These are phyloP conservation scores for Lipomyces oligophaga DNA, from an alignment of 805 yeast species.

Conservation along the genomic window DNA sequence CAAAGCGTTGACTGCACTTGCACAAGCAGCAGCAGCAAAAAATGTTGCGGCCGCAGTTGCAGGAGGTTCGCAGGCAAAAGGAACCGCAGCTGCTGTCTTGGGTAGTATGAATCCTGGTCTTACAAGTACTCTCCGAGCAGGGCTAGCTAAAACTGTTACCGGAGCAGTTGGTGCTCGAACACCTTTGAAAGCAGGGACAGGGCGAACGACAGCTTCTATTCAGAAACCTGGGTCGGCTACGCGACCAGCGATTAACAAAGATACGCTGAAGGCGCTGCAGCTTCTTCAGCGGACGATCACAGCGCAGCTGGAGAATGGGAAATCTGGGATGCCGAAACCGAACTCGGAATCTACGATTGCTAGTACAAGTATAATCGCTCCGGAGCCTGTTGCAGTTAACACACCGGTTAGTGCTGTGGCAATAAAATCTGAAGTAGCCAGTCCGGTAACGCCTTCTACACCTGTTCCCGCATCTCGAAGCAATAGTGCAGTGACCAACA, in stretches of 20 bases:
- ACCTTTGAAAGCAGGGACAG: not conserved
- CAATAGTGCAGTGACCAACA: no score
- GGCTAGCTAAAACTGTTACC: not conserved
- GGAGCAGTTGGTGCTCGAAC: not conserved
- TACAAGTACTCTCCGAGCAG: constrained; percentile 2
- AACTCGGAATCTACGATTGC: constrained; percentile 5
- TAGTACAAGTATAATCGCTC: not conserved
- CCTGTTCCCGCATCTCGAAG: no score
- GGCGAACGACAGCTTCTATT: constrained; percentile 20
- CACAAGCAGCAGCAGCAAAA: constrained; percentile 23
- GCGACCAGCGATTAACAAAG: constrained; percentile 37
- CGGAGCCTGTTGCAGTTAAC: not conserved
- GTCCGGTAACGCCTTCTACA: no score
- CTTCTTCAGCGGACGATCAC: constrained; percentile 84
- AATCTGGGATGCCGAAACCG: no score
- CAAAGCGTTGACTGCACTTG: constrained; percentile 18
- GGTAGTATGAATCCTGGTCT: not conserved
- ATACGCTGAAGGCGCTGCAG: constrained; percentile 69
- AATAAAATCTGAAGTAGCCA: not conserved
- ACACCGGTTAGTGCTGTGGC: not conserved
- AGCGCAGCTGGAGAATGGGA: constrained; percentile 53
- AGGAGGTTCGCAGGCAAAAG: constrained; percentile 1
- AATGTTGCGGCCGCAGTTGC: constrained; percentile 10
- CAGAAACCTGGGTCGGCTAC: constrained; percentile 16
- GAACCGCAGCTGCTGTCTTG: constrained; percentile 3